A percentile compares a stretch with the other conserved stretches of the same genome.
phyloP scores from a whole-genome alignment of 306 rosid genomes.

The Acmispon strigosus region DNA sequence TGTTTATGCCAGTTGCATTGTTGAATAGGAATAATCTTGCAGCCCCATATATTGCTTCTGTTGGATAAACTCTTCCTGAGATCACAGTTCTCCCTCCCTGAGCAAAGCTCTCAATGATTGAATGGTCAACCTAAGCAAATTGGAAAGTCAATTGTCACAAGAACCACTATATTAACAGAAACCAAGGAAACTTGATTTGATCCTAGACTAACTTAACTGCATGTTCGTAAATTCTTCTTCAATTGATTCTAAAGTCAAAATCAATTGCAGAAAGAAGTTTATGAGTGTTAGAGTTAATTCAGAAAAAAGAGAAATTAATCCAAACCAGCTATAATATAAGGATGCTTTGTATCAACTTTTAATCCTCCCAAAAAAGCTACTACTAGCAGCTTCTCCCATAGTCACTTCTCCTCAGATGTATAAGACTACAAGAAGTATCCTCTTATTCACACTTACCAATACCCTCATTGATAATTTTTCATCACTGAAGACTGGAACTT shows the following conservation, averaged over 20 bases:
- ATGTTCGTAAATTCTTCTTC: too few relatives aligned
- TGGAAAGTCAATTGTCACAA: neutral
- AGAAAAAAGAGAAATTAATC: too few relatives aligned
- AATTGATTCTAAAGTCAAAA: too few relatives aligned
- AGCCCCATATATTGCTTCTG: slow-evolving; percentile 71
- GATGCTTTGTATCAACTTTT: too few relatives aligned
- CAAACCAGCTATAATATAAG: too few relatives aligned
- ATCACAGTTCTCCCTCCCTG: slow-evolving; percentile 72
- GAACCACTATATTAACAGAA: neutral
- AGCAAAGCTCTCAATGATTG: slow-evolving; percentile 72
- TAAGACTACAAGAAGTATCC: neutral
- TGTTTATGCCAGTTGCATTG: slow-evolving; percentile 54
- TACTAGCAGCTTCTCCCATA: too few relatives aligned
- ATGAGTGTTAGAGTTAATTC: too few relatives aligned
- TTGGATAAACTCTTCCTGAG: slow-evolving; percentile 60
- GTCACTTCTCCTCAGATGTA: too few relatives aligned
- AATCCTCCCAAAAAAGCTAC: too few relatives aligned
- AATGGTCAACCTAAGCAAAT: slow-evolving; percentile 60
- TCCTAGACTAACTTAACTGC: too few relatives aligned
- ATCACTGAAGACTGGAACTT: slow-evolving; percentile 50
- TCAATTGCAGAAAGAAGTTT: neutral
- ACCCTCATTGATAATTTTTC: slow-evolving; percentile 58
- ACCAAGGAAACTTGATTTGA: neutral
- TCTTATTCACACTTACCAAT: slow-evolving; percentile 42
- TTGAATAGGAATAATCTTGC: slow-evolving; percentile 65